Base-by-base conservation (phyloP, 257 asterid species). In the Cordia subcordata region DNA sequence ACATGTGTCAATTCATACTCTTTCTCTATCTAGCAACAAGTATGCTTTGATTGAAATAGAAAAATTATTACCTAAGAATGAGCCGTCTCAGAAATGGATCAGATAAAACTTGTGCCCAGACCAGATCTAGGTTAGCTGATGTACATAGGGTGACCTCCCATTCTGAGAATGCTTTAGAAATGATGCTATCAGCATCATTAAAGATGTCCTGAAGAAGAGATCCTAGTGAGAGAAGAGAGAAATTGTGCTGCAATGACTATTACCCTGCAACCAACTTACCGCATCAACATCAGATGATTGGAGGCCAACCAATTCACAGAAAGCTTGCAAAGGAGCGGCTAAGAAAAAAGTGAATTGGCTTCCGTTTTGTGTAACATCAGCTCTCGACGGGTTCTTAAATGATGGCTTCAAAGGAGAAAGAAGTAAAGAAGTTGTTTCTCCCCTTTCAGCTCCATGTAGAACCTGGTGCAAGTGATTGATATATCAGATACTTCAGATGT, bases 131-230 rank as follows among this genome's bases (percentile, higher is more conserved):
- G 58, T 63, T 88, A 58, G 83, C 78, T 0, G 90, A 76, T 50
- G 95, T 89, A 73, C 97, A 92, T 49, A 92, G 97, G 67, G 79
- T 81, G 62, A 81, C 79, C 75, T 92, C 99, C 99, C 99, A 92
- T 69, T 80, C 80, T 15, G 99, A 81, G 75, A 92, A 84, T 46
- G 95, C 89, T 62, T 80, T 46, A 35, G 91, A 79, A 57, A 92
- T 72, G 56, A 88, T 80, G 81, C 63, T 75, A 39, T 84, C 96
- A 32, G 75, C 79, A 19, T 58, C 71, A 61, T 68, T 71, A 74
- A 49, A 71, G 46, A 60, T 65, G 45, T 93, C 94, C 99, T 93
- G 81, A 64, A 66, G 70, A 38, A 63, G 47, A 53, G 46, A 63
- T 12, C 10, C 42, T 57, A 53, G 60, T 38, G 11, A 58, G 62